These are phyloP conservation scores for Trametes sp. DNA, from an alignment of 1,284 basidiomycete genomes.

Conservation along the genomic window DNA sequence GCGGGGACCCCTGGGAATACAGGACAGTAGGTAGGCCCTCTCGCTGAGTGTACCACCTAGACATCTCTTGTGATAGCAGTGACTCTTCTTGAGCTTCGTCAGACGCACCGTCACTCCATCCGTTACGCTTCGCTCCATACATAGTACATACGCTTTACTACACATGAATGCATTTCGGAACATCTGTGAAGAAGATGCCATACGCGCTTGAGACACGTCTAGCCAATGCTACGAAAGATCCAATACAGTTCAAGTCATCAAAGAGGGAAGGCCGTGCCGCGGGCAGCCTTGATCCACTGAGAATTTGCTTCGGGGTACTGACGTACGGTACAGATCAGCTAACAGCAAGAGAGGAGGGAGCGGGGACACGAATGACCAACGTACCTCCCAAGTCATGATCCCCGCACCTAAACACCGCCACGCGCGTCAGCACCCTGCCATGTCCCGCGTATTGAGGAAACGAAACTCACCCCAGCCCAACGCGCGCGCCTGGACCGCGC, in stretches of 20 bases:
- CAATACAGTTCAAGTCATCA: not conserved
- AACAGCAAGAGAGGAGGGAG: not conserved
- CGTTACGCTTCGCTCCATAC: too few relatives aligned
- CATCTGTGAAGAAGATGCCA: too few relatives aligned
- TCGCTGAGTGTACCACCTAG: too few relatives aligned
- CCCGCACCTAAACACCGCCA: slow-evolving; percentile 52
- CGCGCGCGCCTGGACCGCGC: slow-evolving; percentile 59
- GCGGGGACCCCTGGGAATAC: too few relatives aligned
- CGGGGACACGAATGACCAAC: not conserved
- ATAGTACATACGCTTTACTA: too few relatives aligned
- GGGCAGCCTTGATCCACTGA: slow-evolving; percentile 55
- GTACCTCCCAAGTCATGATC: slow-evolving; percentile 45
- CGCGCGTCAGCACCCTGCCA: not conserved
- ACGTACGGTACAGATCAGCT: not conserved
- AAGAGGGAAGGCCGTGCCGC: slow-evolving; percentile 49
- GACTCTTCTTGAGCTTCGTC: too few relatives aligned
- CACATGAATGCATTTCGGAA: too few relatives aligned
- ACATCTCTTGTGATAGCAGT: too few relatives aligned
- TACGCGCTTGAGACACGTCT: too few relatives aligned
- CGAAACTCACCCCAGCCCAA: slow-evolving; percentile 60
- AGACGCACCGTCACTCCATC: too few relatives aligned
- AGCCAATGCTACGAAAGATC: too few relatives aligned
- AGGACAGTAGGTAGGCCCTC: too few relatives aligned
- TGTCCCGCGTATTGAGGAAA: not conserved
- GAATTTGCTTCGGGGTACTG: slow-evolving; percentile 53